These are phyloP conservation scores for Scenedesmus sp. DNA, from an alignment of 163 green algal genomes.

Conservation along the genomic window DNA sequence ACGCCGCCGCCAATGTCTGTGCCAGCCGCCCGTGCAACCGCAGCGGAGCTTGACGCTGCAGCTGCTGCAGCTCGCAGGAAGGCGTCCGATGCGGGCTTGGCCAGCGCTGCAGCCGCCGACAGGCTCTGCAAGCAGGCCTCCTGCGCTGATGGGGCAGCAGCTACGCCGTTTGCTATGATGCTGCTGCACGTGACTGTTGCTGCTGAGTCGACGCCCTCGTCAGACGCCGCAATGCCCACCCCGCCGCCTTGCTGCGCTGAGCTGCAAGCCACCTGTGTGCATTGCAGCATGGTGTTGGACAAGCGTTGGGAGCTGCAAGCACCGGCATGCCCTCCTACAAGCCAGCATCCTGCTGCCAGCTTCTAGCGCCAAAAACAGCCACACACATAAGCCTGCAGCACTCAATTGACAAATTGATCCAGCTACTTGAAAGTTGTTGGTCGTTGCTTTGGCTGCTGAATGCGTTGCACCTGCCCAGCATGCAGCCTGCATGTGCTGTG, in stretches of 20 bases:
- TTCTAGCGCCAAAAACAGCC: no score
- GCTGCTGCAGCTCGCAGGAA: not conserved
- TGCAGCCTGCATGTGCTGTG: not conserved
- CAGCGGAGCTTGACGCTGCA: not conserved
- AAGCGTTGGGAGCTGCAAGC: no score
- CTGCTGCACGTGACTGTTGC: not conserved
- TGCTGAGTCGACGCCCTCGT: not conserved
- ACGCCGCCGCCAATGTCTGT: constrained; percentile 29
- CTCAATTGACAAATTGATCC: no score
- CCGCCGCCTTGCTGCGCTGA: constrained; percentile 9
- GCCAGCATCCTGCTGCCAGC: no score
- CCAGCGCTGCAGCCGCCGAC: constrained; percentile 6
- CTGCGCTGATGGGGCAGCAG: not conserved
- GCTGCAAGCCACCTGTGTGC: constrained; percentile 21
- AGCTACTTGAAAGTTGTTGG: no score
- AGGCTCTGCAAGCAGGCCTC: not conserved
- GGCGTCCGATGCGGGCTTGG: not conserved
- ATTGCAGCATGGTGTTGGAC: not conserved
- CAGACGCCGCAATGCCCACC: not conserved
- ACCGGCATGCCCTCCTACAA: no score
- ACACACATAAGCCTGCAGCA: no score
- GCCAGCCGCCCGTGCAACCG: not conserved
- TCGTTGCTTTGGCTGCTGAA: not conserved
- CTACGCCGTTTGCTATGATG: constrained; percentile 20
- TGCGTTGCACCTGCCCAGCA: not conserved